Conservation (phyloP, 352 stramenopile genomes). For the Phytophthora pluvialis region DNA sequence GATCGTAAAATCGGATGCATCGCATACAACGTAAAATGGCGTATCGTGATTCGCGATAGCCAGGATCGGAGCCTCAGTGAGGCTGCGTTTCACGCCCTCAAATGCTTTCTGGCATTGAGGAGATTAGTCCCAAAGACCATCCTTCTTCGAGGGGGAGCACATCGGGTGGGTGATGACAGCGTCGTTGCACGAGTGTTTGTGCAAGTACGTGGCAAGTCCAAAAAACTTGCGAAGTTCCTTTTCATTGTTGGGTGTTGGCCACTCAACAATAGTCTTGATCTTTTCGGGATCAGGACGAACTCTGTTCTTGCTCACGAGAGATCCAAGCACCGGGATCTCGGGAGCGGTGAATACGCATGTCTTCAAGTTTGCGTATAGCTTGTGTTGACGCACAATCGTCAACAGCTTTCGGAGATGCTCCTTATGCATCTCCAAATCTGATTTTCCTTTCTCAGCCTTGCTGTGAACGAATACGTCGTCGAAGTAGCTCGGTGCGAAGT, state of each 20-base stretch:
- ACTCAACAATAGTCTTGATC: neutral
- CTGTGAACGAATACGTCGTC: constrained; percentile 46
- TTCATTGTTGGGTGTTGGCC: neutral
- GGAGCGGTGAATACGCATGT: too few relatives aligned
- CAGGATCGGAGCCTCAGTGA: neutral
- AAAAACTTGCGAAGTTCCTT: neutral
- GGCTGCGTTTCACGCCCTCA: neutral
- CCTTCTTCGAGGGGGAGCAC: neutral
- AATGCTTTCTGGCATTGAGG: neutral
- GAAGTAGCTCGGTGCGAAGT: constrained; percentile 34
- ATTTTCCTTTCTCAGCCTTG: constrained; percentile 2
- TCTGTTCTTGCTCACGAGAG: neutral
- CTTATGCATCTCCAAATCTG: constrained; percentile 6
- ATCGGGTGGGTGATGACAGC: neutral
- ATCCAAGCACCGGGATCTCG: too few relatives aligned
- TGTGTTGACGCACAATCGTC: neutral
- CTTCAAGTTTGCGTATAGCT: constrained; percentile 1
- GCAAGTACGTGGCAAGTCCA: constrained; percentile 2
- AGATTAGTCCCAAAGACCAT: neutral
- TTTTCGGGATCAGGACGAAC: neutral
- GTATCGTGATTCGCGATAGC: neutral
- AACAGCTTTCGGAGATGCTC: constrained; percentile 2
- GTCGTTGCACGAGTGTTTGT: neutral
- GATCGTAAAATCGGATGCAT: constrained; percentile 5
- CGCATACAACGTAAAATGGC: neutral